Percentiles rank a stretch among this genome's conserved stretches.
Evolutionary conservation across 73 alveolate genomes (phyloP).

Genomic region (Loxodes magnus): DNA sequence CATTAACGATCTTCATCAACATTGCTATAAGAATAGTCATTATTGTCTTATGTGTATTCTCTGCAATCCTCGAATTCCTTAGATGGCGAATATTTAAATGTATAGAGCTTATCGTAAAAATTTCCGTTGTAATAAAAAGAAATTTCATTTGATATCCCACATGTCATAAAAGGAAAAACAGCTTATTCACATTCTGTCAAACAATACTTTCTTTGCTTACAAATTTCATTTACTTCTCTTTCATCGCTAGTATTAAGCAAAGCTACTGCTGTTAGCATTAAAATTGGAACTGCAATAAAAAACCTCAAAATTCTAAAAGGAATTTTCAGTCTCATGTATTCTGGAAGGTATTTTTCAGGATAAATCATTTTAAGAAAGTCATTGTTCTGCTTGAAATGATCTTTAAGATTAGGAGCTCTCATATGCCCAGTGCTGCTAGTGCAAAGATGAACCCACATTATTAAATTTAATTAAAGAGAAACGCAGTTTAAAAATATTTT

Average conservation of each 20-base stretch:
- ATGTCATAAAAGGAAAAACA: constrained; percentile 29
- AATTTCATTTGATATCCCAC: not conserved
- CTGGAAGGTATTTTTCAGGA: constrained; percentile 36
- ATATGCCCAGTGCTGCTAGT: constrained; percentile 4
- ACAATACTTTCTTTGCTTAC: constrained; percentile 21
- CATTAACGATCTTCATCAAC: constrained; percentile 38
- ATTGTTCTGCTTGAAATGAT: constrained; percentile 42
- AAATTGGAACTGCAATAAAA: constrained; percentile 27
- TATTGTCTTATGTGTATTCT: constrained; percentile 12
- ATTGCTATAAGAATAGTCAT: constrained; percentile 18
- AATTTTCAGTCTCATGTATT: constrained; percentile 29
- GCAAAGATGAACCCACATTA: constrained; percentile 11
- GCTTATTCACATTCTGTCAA: constrained; percentile 31
- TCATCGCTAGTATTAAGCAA: constrained; percentile 11
- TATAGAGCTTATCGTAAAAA: constrained; percentile 22
- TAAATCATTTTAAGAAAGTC: constrained; percentile 34
- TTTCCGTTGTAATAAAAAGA: constrained; percentile 25
- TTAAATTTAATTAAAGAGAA: too few relatives aligned
- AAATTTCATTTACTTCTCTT: constrained; percentile 4
- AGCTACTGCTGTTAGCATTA: constrained; percentile 17
- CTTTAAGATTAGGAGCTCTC: constrained; percentile 30
- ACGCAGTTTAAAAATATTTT: too few relatives aligned
- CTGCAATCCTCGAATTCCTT: constrained; percentile 18
- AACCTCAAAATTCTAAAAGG: constrained; percentile 31
- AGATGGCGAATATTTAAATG: constrained; percentile 15